These are phyloP conservation scores for Punica granatum DNA, from an alignment of 345 rosid species.

Conservation along the genomic window DNA sequence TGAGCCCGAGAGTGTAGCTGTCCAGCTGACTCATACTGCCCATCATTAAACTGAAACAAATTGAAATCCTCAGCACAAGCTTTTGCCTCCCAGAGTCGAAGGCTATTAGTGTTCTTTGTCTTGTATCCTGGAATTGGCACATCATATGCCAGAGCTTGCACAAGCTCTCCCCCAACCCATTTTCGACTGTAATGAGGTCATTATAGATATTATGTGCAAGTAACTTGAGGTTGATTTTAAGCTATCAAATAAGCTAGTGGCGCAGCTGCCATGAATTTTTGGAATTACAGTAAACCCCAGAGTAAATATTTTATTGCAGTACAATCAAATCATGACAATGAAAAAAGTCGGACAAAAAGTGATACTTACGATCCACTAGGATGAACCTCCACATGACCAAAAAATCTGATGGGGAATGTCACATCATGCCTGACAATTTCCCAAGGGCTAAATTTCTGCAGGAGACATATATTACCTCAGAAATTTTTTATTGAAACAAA, in stretches of 20 bases:
- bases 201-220: constrained; percentile 6
- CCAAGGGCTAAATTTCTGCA: constrained; percentile 99
- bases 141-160: constrained; percentile 92
- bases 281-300: neutral
- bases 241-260: neutral
- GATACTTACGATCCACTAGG: constrained; percentile 82
- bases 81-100: constrained; percentile 98
- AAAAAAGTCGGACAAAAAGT: neutral
- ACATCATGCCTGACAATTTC: constrained; percentile 93
- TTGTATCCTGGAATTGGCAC: constrained; percentile 93
- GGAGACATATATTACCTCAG: constrained; percentile 18
- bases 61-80: constrained; percentile 66
- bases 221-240: constrained; percentile 3
- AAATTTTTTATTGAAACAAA: neutral
- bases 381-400: constrained; percentile 62
- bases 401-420: constrained; percentile 79
- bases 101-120: constrained; percentile 92
- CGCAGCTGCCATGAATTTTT: neutral
- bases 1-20: constrained; percentile 77
- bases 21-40: constrained; percentile 88
- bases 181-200: constrained; percentile 47
- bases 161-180: constrained; percentile 83
- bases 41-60: constrained; percentile 88
- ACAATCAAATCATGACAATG: neutral
- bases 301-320: neutral